Base-by-base conservation (phyloP, 1,139 yeast genomes). In the Debaryomyces sp. region DNA sequence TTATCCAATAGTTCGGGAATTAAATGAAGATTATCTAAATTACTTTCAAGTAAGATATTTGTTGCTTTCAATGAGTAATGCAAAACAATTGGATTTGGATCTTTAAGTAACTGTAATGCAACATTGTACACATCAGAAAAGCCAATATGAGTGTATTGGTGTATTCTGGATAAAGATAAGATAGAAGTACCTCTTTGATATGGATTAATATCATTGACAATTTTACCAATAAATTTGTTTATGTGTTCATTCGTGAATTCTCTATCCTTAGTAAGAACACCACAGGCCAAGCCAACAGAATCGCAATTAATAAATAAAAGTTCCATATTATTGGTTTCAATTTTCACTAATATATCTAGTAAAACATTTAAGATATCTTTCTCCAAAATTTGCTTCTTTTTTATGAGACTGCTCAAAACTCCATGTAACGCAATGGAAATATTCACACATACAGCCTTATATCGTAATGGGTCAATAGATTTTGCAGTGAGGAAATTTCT, bases 1-100 rank as follows among this genome's bases (percentile, higher is more conserved):
- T 64, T 67, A 43, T 74, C 73, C 45, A 89, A 56, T 1, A 80
- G 60, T 1, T 66, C 63, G 1, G 89, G 66, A 0, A 85, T 68
- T 43, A 76, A 73, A 8, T 73, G 56, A 3, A 81, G 70, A 47
- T 81, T 76, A 9, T 82, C 81, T 42, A 81, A 62, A 48, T 85
- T 87, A 38, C 68, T 70, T 44, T 82, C 82, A 44, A 90, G 73
- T 12, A 88, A 68, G 6, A 78, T 70, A 3, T 78, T 66, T 35
- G 88, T 64, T 0, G 96, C 80, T 46, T 78, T 79, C 52, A 91
- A 63, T 0, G 95, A 78, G 75, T 89, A 87, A 49, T 81, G 78
- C 61, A 89, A 91, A 12, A 94, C 91, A 2, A 82, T 71, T 0
- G 97, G 96, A 61, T 92, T 94, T 0, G 96, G 95, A 66, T 92